phyloP scores from a whole-genome alignment of 768 basidiomycete species.

The Mrakia gelida region DNA sequence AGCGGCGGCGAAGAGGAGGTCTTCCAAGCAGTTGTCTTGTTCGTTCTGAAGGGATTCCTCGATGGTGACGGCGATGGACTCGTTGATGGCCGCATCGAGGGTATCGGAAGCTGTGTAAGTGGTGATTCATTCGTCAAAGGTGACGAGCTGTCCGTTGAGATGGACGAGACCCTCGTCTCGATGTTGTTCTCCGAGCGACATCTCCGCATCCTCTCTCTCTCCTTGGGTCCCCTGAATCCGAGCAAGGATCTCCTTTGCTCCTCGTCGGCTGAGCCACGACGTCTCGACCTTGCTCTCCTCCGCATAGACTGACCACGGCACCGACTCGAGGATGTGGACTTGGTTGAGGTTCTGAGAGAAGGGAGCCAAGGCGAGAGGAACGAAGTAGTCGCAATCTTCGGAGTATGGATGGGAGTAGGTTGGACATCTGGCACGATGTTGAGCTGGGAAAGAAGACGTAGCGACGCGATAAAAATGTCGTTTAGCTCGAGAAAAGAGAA shows the following conservation, averaged over 20 bases:
- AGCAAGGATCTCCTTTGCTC: neutral
- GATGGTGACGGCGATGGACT: neutral
- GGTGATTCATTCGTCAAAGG: neutral
- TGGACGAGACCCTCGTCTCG: neutral
- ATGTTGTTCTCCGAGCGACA: neutral
- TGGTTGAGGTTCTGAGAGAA: neutral
- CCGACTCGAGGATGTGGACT: neutral
- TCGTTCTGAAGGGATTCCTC: neutral
- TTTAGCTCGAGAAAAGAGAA: too few species aligned
- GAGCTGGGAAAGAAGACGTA: too few species aligned
- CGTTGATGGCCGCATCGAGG: neutral
- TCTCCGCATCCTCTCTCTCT: neutral
- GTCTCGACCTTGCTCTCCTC: too few species aligned
- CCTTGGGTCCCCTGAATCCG: neutral
- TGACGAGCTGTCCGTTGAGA: neutral
- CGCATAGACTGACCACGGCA: too few species aligned
- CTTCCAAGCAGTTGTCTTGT: neutral
- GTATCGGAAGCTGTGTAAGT: neutral
- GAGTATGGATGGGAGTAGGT: neutral
- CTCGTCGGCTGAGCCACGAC: neutral
- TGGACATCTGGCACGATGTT: too few species aligned
- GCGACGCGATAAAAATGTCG: too few species aligned
- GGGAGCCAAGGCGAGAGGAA: too few species aligned
- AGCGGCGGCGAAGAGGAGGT: neutral
- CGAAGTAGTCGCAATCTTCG: too few species aligned